Base-by-base conservation (phyloP, 2,329 filamentous ascomycete genomes). In the Fusarium musae region DNA sequence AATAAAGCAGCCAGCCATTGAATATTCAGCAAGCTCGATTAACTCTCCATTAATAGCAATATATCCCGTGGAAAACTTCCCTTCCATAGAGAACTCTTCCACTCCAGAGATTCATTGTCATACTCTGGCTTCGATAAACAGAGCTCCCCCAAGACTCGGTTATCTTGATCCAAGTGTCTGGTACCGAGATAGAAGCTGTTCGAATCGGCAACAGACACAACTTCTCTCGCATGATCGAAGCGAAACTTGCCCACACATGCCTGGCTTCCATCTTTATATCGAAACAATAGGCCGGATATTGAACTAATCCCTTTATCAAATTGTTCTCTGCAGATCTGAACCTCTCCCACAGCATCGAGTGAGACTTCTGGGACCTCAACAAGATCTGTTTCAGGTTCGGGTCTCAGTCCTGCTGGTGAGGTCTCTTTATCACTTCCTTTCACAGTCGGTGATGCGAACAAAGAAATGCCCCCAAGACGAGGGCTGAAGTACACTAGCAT, bases 181-280 rank as follows among this genome's bases (percentile, higher is more conserved):
- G 7, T 17, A 13, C 63, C 63, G 6, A 61, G 30, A 17, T 63
- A 63, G 9, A 68, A 46, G 8, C 32, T 40, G 8, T 26, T 10
- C 13, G 11, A 50, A n/a, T 44, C 47, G 26, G n/a, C 19, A 44
- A 63, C 47, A 43, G 32, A 16, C 13, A 68, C 23, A 26, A 59
- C n/a, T 21, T 40, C 37, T 36, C 56, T 21, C 17, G 19, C n/a
- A 26, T 32, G 30, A 42, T 68, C 63, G 19, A 68, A 39, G 19
- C 65, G 65, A 30, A 68, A 68, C 16, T 21, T 28, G 16, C 65
- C 65, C 37, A 68, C 21, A 8, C 56, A 63, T n/a, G 42, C n/a
- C 23, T 68, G 65, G 4, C 42, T 50, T 15, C 47, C 56, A 37
- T 63, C 32, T 16, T n/a, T 8, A 26, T 56, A 68, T 32, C 7